Evolutionary conservation across 495 filamentous ascomycete species (phyloP).

Genomic region (Trichoderma gamsii): DNA sequence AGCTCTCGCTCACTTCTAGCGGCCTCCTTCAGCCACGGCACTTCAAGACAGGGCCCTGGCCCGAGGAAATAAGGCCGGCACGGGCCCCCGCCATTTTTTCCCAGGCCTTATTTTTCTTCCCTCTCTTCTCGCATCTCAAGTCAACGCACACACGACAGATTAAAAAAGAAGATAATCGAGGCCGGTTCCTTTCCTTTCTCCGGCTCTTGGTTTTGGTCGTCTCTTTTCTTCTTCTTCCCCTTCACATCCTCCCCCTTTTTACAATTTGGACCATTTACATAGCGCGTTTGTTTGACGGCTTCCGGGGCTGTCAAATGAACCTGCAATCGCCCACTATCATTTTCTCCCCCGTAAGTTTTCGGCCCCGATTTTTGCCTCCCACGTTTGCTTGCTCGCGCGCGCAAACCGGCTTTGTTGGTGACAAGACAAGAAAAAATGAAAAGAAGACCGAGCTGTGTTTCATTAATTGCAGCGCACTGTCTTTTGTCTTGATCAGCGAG

Average conservation of each 20-base stretch:
- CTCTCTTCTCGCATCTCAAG: not conserved
- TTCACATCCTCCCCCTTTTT: constrained; percentile 20
- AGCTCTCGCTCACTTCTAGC: not conserved
- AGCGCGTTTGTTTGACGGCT: constrained; percentile 63
- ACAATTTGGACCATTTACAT: constrained; percentile 20
- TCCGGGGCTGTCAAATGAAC: constrained; percentile 60
- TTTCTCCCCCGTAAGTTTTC: constrained; percentile 42
- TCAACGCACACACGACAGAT: constrained; percentile 3
- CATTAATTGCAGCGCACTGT: too few relatives aligned
- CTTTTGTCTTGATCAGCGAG: too few relatives aligned
- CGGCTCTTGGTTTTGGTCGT: not conserved
- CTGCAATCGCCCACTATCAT: constrained; percentile 47
- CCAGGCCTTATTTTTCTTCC: not conserved
- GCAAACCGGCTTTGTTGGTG: not conserved
- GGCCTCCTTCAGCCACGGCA: constrained; percentile 3
- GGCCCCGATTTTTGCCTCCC: constrained; percentile 6
- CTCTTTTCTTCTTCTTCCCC: constrained; percentile 2
- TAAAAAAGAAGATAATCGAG: constrained; percentile 9
- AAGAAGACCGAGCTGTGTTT: too few relatives aligned
- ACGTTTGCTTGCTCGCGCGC: not conserved
- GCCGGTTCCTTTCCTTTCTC: constrained; percentile 6
- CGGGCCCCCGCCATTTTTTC: constrained; percentile 7
- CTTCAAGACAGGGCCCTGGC: not conserved
- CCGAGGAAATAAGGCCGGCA: constrained; percentile 10
- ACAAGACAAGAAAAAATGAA: too few relatives aligned